Evolutionary conservation across 2,329 filamentous ascomycete species (phyloP).

Genomic region (Exophiala bonariae): DNA sequence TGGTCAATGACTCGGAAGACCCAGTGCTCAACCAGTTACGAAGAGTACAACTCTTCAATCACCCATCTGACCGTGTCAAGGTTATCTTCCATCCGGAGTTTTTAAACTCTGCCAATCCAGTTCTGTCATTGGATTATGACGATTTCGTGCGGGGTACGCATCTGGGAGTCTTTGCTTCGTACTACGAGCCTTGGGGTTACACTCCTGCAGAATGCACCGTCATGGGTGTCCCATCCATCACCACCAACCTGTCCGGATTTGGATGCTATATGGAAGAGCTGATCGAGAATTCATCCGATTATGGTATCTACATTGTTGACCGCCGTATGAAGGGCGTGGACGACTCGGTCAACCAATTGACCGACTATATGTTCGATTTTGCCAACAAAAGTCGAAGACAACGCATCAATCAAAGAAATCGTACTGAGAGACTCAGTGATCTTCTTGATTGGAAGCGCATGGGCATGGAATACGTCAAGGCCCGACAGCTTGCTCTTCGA

Average conservation of each 20-base stretch:
- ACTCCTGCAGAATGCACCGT: constrained; percentile 95
- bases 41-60: constrained; percentile 95
- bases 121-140: constrained; percentile 94
- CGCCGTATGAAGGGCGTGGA: constrained; percentile 93
- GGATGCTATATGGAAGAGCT: constrained; percentile 99
- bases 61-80: constrained; percentile 92
- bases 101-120: constrained; percentile 90
- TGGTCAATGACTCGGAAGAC: constrained; percentile 91
- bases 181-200: constrained; percentile 99
- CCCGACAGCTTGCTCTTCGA: constrained; percentile 84
- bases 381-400: constrained; percentile 89
- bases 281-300: constrained; percentile 96
- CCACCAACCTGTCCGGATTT: constrained; percentile 95
- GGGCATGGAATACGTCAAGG: constrained; percentile 99
- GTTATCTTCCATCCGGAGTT: constrained; percentile 98
- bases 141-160: constrained; percentile 98
- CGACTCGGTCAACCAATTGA: constrained; percentile 93
- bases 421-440: constrained; percentile 91
- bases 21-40: constrained; percentile 95
- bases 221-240: constrained; percentile 98
- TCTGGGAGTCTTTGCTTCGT: constrained; percentile 91
- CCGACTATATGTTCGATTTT: constrained; percentile 91
- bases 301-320: constrained; percentile 98
- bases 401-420: constrained; percentile 97
- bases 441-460: constrained; percentile 98